Conservation (phyloP, 208 protist genomes). For the Borovskyia barvae region DNA sequence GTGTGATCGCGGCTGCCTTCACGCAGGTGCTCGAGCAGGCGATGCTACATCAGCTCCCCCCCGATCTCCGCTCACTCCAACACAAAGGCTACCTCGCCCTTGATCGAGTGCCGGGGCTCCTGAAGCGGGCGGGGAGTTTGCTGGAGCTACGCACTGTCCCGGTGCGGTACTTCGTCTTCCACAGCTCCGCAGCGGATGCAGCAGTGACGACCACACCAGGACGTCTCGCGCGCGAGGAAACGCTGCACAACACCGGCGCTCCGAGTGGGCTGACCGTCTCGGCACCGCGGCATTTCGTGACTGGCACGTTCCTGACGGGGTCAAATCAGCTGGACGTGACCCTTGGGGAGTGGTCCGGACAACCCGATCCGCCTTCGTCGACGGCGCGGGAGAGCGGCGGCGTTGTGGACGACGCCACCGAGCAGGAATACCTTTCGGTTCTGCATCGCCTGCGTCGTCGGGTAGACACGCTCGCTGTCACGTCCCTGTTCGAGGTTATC, state of each 20-base stretch:
- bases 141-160: conserved; percentile 68
- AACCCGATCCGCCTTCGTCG: conserved; percentile 33
- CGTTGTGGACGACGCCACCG: conserved; percentile 39
- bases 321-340: conserved; percentile 51
- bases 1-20: conserved; percentile 64
- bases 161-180: conserved; percentile 81
- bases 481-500: conserved; percentile 58
- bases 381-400: conserved; percentile 9
- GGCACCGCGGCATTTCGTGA: conserved; percentile 20
- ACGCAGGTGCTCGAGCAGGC: conserved; percentile 60
- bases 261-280: conserved; percentile 11
- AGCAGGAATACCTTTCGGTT: conserved; percentile 76
- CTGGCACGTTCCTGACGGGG: conserved; percentile 67
- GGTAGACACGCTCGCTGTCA: conserved; percentile 50
- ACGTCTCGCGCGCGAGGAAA: not conserved
- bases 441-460: conserved; percentile 61
- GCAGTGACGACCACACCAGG: not conserved
- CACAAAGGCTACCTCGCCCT: conserved; percentile 72
- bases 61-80: conserved; percentile 47
- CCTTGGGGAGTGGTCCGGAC: conserved; percentile 63
- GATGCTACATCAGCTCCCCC: conserved; percentile 40
- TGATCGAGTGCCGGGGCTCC: conserved; percentile 58
- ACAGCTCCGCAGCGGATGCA: conserved; percentile 54
- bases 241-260: not conserved
- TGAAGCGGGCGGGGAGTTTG: conserved; percentile 48